phyloP scores from a whole-genome alignment of 2,329 filamentous ascomycete species.

The Talaromyces verruculosus region DNA sequence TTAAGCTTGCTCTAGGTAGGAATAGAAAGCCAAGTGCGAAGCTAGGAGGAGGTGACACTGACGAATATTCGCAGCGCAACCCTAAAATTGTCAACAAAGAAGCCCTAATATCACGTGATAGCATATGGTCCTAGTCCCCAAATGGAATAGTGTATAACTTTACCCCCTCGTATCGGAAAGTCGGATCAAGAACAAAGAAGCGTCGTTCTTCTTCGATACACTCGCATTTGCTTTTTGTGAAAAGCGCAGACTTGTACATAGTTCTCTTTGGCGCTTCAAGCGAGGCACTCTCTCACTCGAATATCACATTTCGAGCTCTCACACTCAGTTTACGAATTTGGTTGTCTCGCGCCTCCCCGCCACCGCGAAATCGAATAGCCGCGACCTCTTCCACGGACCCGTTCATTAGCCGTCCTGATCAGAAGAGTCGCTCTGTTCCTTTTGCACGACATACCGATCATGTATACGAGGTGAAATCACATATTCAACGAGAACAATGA shows the following conservation, averaged over 20 bases:
- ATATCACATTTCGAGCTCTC: neutral
- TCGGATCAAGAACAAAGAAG: neutral
- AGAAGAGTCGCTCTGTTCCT: neutral
- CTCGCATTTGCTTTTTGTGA: neutral
- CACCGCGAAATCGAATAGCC: constrained; percentile 6
- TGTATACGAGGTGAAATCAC: neutral
- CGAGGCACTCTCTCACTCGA: neutral
- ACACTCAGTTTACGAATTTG: neutral
- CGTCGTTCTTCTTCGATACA: neutral
- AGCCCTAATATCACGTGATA: neutral
- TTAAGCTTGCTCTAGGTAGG: neutral
- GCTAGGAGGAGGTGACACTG: neutral
- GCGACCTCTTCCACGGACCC: constrained; percentile 1
- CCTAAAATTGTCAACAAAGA: neutral
- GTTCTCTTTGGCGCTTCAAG: neutral
- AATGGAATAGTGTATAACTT: neutral
- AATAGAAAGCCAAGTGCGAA: neutral
- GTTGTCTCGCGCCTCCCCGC: neutral
- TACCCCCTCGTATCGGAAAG: neutral
- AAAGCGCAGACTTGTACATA: constrained; percentile 9
- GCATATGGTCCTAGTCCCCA: neutral
- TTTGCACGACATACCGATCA: neutral
- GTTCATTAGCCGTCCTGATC: neutral
- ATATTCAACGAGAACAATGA: constrained; percentile 1
- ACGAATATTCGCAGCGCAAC: neutral